Base-by-base conservation (phyloP, 2,329 filamentous ascomycete species). In the Bertia moriformis region DNA sequence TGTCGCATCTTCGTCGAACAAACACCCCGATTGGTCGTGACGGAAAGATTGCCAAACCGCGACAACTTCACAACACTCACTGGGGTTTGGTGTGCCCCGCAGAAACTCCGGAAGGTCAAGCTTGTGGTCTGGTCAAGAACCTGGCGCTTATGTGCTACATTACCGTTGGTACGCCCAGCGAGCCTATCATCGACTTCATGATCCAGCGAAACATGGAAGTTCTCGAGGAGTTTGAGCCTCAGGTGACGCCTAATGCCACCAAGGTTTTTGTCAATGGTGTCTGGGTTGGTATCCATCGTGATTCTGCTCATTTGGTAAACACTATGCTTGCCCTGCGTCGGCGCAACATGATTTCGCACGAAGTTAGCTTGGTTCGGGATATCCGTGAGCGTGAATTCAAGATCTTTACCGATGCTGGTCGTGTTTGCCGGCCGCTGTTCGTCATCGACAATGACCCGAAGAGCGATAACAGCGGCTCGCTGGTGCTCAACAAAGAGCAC, bases 241-340 rank as follows among this genome's bases (percentile, higher is more conserved):
- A 82, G 43, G 70, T 82, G 39, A 89, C 87, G 40, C 89, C 89
- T 1, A 83, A 93, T 51, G 88, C 89, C 4, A 98, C 91, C 39
- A 98, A 98, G 65, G 82, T 98, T 37, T 98, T 98, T 52, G 83
- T 98, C 49, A 96, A 98, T 53, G 91, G 91, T 57, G 86, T 89
- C 4, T 98, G 93, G 93, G 88, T 96, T 37, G 93, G 91, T 60
- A 82, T 96, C 13, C 87, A 95, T 53, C 77, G 85, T 47, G 86
- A 95, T 49, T 85, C 91, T 7, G 80, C 83, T 48, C 78, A 88
- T 49, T 71, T 98, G 32, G 87, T 94, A 19, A 74, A 73, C 41
- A 77, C 83, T 40, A 82, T 94, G 35, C 71, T 83, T 51, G 73
- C 80, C 39, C 71, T 93, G 39, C 78, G 87, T 48, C 73, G 89